These are phyloP conservation scores for Exutisphaerella laricina DNA, from an alignment of 2,329 filamentous ascomycete species.

Conservation along the genomic window DNA sequence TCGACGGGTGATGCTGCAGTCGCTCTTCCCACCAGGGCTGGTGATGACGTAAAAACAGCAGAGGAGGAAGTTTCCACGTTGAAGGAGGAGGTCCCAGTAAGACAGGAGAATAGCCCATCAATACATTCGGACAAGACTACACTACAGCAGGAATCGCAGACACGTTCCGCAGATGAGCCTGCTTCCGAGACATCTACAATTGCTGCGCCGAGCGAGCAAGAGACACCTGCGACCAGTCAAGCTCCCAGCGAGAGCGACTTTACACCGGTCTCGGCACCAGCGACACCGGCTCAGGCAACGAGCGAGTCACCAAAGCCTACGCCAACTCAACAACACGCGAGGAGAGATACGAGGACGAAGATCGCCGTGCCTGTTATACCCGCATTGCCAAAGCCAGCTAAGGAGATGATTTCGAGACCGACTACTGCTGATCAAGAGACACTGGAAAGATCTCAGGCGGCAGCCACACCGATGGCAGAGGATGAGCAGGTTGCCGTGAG, in stretches of 20 bases:
- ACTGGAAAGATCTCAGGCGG: conserved; percentile 10
- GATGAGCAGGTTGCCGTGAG: conserved; percentile 8
- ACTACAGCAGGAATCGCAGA: conserved; percentile 10
- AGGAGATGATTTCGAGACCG: conserved; percentile 33
- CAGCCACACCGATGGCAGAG: conserved; percentile 12
- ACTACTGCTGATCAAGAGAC: conserved; percentile 31
- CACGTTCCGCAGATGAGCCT: conserved; percentile 22
- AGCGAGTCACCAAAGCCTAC: conserved; percentile 30
- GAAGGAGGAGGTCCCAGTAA: conserved; percentile 35
- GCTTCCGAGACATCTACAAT: conserved; percentile 42
- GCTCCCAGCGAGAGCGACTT: conserved; percentile 53
- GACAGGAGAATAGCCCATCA: neutral
- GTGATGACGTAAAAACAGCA: neutral
- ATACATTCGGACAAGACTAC: neutral
- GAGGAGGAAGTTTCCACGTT: conserved; percentile 6
- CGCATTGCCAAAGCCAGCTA: conserved; percentile 40
- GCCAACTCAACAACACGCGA: conserved; percentile 29
- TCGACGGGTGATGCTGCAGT: conserved; percentile 35
- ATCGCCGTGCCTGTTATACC: conserved; percentile 51
- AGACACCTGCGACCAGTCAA: conserved; percentile 55
- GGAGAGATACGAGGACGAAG: conserved; percentile 40
- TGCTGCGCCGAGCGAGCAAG: conserved; percentile 43
- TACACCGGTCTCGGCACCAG: conserved; percentile 42
- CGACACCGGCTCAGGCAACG: conserved; percentile 37
- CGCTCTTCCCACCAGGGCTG: conserved; percentile 44